Base-by-base conservation (phyloP, 1,139 yeast genomes). In the Candida freyschussii region DNA sequence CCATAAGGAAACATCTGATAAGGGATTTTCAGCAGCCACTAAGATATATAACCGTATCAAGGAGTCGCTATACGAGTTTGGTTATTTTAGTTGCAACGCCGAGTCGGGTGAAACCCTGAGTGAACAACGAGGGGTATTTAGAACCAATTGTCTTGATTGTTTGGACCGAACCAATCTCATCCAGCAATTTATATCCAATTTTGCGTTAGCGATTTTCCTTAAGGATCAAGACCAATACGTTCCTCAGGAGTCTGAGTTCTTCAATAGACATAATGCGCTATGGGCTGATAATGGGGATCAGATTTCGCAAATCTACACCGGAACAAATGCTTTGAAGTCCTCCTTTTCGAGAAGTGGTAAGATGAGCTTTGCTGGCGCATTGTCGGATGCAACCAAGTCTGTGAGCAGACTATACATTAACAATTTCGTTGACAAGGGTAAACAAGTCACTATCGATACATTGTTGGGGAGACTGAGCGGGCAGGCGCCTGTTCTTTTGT, bases 251-350 rank as follows among this genome's bases (percentile, higher is more conserved):
- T 54, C 38, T 8, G 91, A 78, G 14, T 60, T 84, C 27, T 68
- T 78, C 54, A 55, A 60, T 24, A 77, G 72, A 40, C 96, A 89
- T 52, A 84, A 87, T 48, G 67, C 80, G 4, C 61, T 91, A 15
- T 93, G 98, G 98, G 99, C 98, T 0, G 96, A 93, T 57, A 89
- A 91, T 56, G 99, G 98, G 29, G 98, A 93, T 59, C 96, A 93
- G 40, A 75, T 93, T 8, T 87, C 97, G 1, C 96, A 87, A 56
- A 91, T 91, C 18, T 93, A 93, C 55, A 91, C 98, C 1, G 98
- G 98, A 6, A 93, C 98, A 1, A 89, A 91, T 55, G 98, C 98
- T 0, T 65, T 93, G 32, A 93, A 93, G 56, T 85, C 96, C 0
- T 85, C 96, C 5, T 91, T 82, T 54, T 83, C 97, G 3, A 71